A percentile compares a stretch with the other conserved stretches of the same genome.
Conservation (phyloP, 148 eudicot species). For the Arctostaphylos glauca region DNA sequence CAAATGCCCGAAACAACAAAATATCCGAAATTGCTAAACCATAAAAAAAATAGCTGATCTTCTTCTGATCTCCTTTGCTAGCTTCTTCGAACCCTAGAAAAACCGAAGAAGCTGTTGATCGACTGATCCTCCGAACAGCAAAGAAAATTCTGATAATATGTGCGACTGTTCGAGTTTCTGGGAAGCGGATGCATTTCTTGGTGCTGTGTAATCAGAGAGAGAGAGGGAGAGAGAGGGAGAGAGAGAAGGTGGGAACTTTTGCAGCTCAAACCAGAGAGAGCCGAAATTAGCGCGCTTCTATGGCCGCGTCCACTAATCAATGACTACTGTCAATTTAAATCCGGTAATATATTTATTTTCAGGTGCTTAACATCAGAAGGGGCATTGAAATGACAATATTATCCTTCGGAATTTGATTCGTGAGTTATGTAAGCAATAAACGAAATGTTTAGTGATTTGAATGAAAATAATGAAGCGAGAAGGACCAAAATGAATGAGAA, state of each 20-base stretch:
- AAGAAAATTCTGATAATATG: not conserved
- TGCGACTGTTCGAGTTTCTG: not conserved
- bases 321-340: not conserved
- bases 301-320: conserved; percentile 29
- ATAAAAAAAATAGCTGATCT: not conserved
- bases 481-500: too few species aligned
- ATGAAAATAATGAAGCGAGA: too few species aligned
- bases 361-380: too few species aligned
- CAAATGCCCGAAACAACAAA: conserved; percentile 29
- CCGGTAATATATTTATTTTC: too few species aligned
- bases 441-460: too few species aligned
- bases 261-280: conserved; percentile 28
- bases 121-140: not conserved
- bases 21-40: not conserved
- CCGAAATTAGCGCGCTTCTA: conserved; percentile 71
- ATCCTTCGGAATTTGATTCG: too few species aligned
- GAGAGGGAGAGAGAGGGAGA: conserved; percentile 12
- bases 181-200: not conserved
- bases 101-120: not conserved
- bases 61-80: not conserved
- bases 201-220: not conserved
- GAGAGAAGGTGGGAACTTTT: conserved; percentile 29
- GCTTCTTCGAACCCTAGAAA: not conserved
- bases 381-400: too few species aligned
- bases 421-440: too few species aligned